A percentile compares a stretch with the other conserved stretches of the same genome.
phyloP scores from a whole-genome alignment of 2,329 filamentous ascomycete species.

The Penicillium sclerotiorum region DNA sequence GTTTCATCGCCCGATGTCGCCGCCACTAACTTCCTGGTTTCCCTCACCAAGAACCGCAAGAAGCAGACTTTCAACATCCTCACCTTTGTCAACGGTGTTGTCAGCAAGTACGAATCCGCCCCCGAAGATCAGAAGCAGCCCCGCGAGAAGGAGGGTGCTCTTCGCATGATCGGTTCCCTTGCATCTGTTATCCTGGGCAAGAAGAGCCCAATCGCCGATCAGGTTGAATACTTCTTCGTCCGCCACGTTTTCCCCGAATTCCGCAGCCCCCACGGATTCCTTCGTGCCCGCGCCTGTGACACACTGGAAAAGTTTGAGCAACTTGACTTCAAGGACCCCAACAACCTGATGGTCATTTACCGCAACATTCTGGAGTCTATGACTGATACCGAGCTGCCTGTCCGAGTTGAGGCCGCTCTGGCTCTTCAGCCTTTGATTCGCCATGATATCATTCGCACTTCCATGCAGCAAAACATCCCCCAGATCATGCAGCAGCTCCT shows the following conservation, averaged over 20 bases:
- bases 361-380: slow-evolving; percentile 95
- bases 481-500: slow-evolving; percentile 99
- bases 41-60: slow-evolving; percentile 88
- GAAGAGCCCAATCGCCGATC: slow-evolving; percentile 96
- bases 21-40: slow-evolving; percentile 94
- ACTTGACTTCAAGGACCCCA: slow-evolving; percentile 93
- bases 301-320: slow-evolving; percentile 98
- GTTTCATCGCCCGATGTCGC: slow-evolving; percentile 93
- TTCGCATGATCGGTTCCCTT: slow-evolving; percentile 95
- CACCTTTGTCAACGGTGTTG: slow-evolving; percentile 91
- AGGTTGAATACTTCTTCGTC: slow-evolving; percentile 98
- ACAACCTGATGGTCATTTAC: slow-evolving; percentile 95
- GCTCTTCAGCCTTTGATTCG: slow-evolving; percentile 94
- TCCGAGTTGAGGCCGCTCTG: slow-evolving; percentile 89
- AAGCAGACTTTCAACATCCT: slow-evolving; percentile 96
- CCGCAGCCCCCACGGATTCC: slow-evolving; percentile 85
- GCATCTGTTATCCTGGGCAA: slow-evolving; percentile 94
- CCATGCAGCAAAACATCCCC: slow-evolving; percentile 97
- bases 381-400: slow-evolving; percentile 89
- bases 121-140: slow-evolving; percentile 90
- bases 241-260: slow-evolving; percentile 99
- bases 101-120: slow-evolving; percentile 86
- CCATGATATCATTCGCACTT: slow-evolving; percentile 88
- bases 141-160: slow-evolving; percentile 90
- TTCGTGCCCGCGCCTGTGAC: slow-evolving; percentile 92